These are phyloP conservation scores for Sugiyamaella neomexicana DNA, from an alignment of 1,139 yeast species.

Conservation along the genomic window DNA sequence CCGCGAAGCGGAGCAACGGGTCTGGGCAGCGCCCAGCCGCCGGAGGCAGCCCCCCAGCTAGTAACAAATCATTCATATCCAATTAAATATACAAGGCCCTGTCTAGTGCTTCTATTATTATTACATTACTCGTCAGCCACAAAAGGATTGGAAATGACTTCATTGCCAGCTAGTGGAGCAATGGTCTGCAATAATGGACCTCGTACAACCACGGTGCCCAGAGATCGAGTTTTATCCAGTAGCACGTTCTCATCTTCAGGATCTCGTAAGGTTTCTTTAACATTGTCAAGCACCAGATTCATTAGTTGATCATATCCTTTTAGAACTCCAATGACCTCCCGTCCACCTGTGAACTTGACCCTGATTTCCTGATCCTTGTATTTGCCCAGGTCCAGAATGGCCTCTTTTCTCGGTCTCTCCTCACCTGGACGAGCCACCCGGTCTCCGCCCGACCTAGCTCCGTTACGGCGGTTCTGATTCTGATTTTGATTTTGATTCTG, in stretches of 20 bases:
- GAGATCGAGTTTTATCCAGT: constrained; percentile 55
- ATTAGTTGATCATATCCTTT: constrained; percentile 91
- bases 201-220: constrained; percentile 81
- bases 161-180: constrained; percentile 83
- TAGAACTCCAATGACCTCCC: constrained; percentile 71
- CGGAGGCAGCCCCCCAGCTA: no score
- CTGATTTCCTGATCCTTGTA: constrained; percentile 72
- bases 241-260: constrained; percentile 58
- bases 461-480: constrained; percentile 14
- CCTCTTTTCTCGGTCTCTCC: constrained; percentile 85
- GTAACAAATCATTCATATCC: no score
- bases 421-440: constrained; percentile 41
- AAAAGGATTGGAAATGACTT: constrained; percentile 74
- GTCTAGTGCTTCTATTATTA: no score
- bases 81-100: no score
- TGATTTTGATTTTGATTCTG: background rate
- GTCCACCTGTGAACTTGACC: constrained; percentile 86
- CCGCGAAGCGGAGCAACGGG: no score
- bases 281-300: constrained; percentile 89
- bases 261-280: constrained; percentile 57
- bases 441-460: constrained; percentile 26
- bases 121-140: constrained; percentile 22
- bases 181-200: constrained; percentile 81
- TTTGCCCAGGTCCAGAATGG: constrained; percentile 77
- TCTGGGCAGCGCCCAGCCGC: no score